Percentiles rank a stretch among this genome's conserved stretches.
These are phyloP conservation scores for Aureococcus anophagefferens DNA, from an alignment of 108 stramenopile genomes.

Conservation along the genomic window DNA sequence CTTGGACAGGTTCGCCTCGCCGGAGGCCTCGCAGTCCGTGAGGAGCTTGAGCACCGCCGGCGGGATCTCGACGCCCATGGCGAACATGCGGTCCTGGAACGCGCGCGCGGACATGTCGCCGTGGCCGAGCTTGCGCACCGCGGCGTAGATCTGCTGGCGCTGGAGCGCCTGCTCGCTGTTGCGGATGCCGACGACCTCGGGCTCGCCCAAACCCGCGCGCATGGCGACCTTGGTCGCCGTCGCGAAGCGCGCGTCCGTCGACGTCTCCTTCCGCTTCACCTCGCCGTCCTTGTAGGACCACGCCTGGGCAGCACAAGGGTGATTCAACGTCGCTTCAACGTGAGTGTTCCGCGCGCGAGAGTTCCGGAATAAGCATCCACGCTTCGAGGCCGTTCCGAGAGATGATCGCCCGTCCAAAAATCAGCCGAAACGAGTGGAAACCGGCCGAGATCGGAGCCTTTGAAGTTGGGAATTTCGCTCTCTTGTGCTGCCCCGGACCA, in stretches of 20 bases:
- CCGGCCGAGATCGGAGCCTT: too few relatives aligned
- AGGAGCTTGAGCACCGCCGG: constrained; percentile 11
- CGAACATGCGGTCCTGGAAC: constrained; percentile 11
- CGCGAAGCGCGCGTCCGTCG: not conserved
- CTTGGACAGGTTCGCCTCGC: constrained; percentile 9
- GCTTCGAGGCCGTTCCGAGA: too few relatives aligned
- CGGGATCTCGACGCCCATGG: constrained; percentile 16
- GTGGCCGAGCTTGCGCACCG: constrained; percentile 16
- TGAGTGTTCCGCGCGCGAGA: too few relatives aligned
- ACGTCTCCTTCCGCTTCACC: not conserved
- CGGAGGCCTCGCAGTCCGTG: constrained; percentile 3
- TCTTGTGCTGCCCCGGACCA: too few relatives aligned
- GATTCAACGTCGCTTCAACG: too few relatives aligned
- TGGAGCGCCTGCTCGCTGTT: constrained; percentile 13
- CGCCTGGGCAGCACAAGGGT: too few relatives aligned
- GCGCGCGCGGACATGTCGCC: constrained; percentile 6
- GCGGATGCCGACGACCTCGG: not conserved
- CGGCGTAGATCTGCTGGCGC: constrained; percentile 15
- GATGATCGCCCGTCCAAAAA: too few relatives aligned
- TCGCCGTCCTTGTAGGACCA: too few relatives aligned
- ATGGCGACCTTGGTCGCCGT: not conserved
- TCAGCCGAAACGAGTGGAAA: too few relatives aligned
- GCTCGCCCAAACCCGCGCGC: not conserved
- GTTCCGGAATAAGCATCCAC: too few relatives aligned
- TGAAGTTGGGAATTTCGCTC: too few relatives aligned